phyloP scores from a whole-genome alignment of 2,329 filamentous ascomycete species.

The Cladorrhinum sp. region DNA sequence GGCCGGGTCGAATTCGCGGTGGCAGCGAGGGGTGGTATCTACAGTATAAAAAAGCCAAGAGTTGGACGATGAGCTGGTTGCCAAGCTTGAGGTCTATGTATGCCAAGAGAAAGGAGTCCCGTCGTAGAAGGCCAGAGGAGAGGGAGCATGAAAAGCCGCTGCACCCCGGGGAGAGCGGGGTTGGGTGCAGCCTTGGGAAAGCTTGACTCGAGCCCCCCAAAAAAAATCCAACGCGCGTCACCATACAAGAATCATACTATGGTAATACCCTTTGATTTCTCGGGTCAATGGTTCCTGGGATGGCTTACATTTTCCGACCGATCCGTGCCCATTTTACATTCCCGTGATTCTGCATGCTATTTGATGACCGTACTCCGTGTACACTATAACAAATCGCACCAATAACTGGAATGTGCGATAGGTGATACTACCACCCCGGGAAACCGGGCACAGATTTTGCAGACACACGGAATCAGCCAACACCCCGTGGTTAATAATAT shows the following conservation, averaged over 20 bases:
- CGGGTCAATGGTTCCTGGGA: no score
- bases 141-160: slow-evolving; percentile 14
- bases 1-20: slow-evolving; percentile 15
- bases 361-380: neutral
- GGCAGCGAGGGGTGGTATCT: slow-evolving; percentile 5
- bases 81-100: slow-evolving; percentile 28
- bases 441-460: no score
- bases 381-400: neutral
- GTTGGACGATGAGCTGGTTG: slow-evolving; percentile 24
- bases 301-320: neutral
- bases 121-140: slow-evolving; percentile 17
- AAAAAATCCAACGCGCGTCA: neutral
- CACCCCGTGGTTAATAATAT: neutral
- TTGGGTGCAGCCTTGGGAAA: slow-evolving; percentile 14
- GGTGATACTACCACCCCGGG: no score
- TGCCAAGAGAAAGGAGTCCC: slow-evolving; percentile 28
- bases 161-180: slow-evolving; percentile 7
- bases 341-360: neutral
- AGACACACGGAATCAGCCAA: no score
- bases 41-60: slow-evolving; percentile 24
- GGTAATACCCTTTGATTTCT: neutral
- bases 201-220: slow-evolving; percentile 21
- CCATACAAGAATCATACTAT: neutral
- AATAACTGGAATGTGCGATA: neutral
- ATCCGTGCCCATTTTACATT: neutral